Base-by-base conservation (phyloP, 2,329 filamentous ascomycete genomes). In the Phaeosphaeriaceae sp. region DNA sequence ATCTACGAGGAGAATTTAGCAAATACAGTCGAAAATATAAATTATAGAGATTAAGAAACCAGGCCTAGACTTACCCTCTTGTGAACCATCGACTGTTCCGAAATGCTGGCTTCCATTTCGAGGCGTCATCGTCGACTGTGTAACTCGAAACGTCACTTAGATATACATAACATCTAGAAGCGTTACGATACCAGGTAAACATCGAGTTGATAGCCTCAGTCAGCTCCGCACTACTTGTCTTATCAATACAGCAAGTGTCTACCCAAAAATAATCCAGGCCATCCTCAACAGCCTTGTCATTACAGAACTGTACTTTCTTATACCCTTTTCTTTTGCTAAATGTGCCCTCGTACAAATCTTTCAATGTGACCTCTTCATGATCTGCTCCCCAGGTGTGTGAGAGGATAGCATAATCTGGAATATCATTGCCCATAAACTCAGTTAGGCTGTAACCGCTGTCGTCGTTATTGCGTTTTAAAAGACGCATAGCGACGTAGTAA, bases 171-270 rank as follows among this genome's bases (percentile, higher is more conserved):
- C 46, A 48, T n/a, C 9, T 28, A 13, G 6, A 15, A 6, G 38
- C 16, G 20, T 33, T 21, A 11, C 26, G 11, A 36, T 48, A 48
- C 36, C 36, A 48, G 9, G 15, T 4, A 23, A 37, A 48, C 46
- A 48, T 48, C 6, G 46, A 48, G 28, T 42, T 42, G 9, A 42
- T 42, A 13, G 39, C 39, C 17, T 42, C 39, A 12, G 39, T 21
- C 6, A 42, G 39, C 32, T 48, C 46, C 6, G 39, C 32, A n/a
- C 16, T 34, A n/a, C 16, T 34, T 15, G 38, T 37, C 28, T 48
- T 48, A 23, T 48, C 39, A 26, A 48, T 48, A 23, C 46, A 48
- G 33, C 46, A 48, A 18, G 36, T 51, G 38, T 47, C 45, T n/a
- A 47, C 21, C 45, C 45, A 47, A 11, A 47, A 17, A 18, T 42